phyloP scores from a whole-genome alignment of 2,329 filamentous ascomycete genomes.

The Neonectria hederae region DNA sequence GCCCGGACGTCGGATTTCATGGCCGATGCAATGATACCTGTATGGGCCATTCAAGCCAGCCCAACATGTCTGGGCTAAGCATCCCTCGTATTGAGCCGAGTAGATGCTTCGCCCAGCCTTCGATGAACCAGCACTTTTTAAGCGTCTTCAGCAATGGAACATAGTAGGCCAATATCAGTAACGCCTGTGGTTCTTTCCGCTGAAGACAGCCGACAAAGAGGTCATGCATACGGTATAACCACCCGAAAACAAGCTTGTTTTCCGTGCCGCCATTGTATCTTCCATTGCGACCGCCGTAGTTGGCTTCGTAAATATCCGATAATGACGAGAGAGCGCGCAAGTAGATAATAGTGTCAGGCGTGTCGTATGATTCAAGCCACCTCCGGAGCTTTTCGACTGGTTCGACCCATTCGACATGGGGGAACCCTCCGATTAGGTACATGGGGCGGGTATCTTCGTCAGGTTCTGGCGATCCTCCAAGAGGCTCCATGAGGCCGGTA shows the following conservation, averaged over 20 bases:
- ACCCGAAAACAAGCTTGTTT: conserved; percentile 39
- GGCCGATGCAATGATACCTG: conserved; percentile 27
- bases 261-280: conserved; percentile 27
- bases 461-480: conserved; percentile 25
- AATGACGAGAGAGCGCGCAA: conserved; percentile 34
- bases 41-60: conserved; percentile 41
- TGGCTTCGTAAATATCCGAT: conserved; percentile 42
- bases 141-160: conserved; percentile 26
- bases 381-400: conserved; percentile 34
- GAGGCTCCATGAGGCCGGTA: conserved; percentile 40
- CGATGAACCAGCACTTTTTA: conserved; percentile 25
- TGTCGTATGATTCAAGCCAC: conserved; percentile 39
- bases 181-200: conserved; percentile 39
- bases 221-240: conserved; percentile 44
- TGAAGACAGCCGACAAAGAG: conserved; percentile 41
- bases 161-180: conserved; percentile 41
- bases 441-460: conserved; percentile 33
- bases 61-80: conserved; percentile 27
- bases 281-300: conserved; percentile 35
- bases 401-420: conserved; percentile 36
- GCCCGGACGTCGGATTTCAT: not conserved
- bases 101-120: conserved; percentile 33
- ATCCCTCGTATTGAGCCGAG: conserved; percentile 36
- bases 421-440: conserved; percentile 35
- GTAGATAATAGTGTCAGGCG: conserved; percentile 40